phyloP scores from a whole-genome alignment of 306 rosid species.

The Rosa chinensis region DNA sequence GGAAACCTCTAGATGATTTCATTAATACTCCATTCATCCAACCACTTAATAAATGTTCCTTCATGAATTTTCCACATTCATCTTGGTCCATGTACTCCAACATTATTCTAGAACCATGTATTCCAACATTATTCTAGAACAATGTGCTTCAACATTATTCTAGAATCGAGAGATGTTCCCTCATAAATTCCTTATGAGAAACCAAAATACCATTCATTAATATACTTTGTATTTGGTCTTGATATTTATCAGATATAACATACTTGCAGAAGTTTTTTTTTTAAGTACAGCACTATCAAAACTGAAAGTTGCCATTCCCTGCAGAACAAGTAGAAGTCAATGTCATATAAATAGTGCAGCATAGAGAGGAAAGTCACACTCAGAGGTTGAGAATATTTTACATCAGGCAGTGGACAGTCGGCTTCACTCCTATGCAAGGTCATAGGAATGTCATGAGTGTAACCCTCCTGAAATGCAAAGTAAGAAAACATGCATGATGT shows the following conservation, averaged over 20 bases:
- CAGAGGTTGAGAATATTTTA: slow-evolving; percentile 40
- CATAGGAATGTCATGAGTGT: slow-evolving; percentile 58
- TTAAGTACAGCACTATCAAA: slow-evolving; percentile 89
- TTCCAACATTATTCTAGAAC: too few species aligned
- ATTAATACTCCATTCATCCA: too few species aligned
- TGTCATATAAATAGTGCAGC: slow-evolving; percentile 22
- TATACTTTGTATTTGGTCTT: too few species aligned
- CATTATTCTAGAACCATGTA: too few species aligned
- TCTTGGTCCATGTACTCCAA: too few species aligned
- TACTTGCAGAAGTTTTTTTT: slow-evolving; percentile 84
- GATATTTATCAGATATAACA: slow-evolving; percentile 60
- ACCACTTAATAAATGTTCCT: too few species aligned
- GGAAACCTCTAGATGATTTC: too few species aligned
- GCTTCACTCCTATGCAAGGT: slow-evolving; percentile 95
- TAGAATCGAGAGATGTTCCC: too few species aligned
- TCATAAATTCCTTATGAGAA: too few species aligned
- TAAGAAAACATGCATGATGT: not conserved
- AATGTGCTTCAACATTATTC: too few species aligned
- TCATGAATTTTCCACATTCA: too few species aligned
- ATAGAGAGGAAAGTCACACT: slow-evolving; percentile 7
- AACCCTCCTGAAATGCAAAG: slow-evolving; percentile 58
- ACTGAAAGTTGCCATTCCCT: slow-evolving; percentile 92
- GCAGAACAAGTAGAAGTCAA: slow-evolving; percentile 28
- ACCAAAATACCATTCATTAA: too few species aligned
- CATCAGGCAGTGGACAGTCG: slow-evolving; percentile 96